A percentile compares a stretch with the other conserved stretches of the same genome.
phyloP scores from a whole-genome alignment of 345 rosid genomes.

The Fremontodendron californicum region DNA sequence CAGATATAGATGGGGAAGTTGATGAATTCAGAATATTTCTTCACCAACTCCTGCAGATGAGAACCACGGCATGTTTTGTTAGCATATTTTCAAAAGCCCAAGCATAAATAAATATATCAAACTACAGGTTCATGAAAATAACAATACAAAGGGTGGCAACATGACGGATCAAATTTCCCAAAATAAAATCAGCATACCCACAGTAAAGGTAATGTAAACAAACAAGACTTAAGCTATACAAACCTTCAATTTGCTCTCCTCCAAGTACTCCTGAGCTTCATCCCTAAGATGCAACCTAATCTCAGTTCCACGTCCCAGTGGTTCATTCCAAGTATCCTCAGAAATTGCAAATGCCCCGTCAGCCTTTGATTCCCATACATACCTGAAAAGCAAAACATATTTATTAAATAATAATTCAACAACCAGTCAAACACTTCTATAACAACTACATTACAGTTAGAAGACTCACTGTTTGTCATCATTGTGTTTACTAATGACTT shows the following conservation, averaged over 20 bases:
- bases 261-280: constrained; percentile 92
- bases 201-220: neutral
- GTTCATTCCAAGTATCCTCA: constrained; percentile 97
- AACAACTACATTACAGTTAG: neutral
- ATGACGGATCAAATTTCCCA: neutral
- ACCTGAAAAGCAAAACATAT: constrained; percentile 35
- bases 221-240: neutral
- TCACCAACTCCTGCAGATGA: constrained; percentile 75
- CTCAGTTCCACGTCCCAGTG: constrained; percentile 96
- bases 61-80: neutral
- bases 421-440: neutral
- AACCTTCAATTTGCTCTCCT: constrained; percentile 88
- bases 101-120: neutral
- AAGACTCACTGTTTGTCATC: constrained; percentile 82
- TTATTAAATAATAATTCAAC: constrained; percentile 1
- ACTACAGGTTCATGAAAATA: neutral
- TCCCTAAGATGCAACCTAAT: constrained; percentile 87
- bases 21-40: constrained; percentile 93
- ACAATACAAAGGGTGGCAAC: neutral
- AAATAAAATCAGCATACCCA: neutral
- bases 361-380: constrained; percentile 98
- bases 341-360: constrained; percentile 97
- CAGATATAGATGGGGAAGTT: constrained; percentile 88
- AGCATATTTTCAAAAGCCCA: neutral
- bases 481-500: constrained; percentile 91